Percentiles rank a stretch among this genome's conserved stretches.
Conservation (phyloP, 352 stramenopile species). For the Blastocystis hominis region DNA sequence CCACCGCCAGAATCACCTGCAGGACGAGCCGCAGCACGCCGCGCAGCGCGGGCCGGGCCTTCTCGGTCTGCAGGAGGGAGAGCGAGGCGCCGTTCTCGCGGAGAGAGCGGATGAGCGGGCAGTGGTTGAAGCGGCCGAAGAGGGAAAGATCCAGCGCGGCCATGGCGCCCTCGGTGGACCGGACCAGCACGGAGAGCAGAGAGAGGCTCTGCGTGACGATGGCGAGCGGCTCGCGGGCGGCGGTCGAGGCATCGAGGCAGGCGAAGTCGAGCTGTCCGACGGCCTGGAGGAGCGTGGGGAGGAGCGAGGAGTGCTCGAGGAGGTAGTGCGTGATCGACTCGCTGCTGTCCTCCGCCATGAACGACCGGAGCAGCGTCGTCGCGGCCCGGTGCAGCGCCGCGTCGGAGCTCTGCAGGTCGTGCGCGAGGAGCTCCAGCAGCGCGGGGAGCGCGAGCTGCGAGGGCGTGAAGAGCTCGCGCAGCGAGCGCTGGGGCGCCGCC, state of each 20-base stretch:
- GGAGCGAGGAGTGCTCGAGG: neutral
- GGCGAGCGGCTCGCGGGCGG: neutral
- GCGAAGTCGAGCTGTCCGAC: neutral
- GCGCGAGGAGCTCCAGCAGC: neutral
- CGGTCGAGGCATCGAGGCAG: neutral
- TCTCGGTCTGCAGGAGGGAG: neutral
- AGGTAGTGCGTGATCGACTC: neutral
- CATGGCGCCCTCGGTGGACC: neutral
- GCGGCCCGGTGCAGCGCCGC: neutral
- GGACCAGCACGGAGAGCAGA: neutral
- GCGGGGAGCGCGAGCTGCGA: neutral
- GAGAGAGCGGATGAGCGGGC: neutral
- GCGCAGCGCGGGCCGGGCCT: neutral
- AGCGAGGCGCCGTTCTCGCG: neutral
- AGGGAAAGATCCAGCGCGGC: neutral
- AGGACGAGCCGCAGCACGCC: neutral
- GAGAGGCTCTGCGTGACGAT: neutral
- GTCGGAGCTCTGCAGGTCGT: neutral
- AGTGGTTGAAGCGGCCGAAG: slow-evolving; percentile 16
- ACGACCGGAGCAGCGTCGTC: neutral
- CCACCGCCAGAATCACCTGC: neutral
- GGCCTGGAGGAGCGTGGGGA: neutral
- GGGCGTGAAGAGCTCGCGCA: neutral
- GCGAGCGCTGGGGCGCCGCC: neutral
- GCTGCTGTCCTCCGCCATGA: neutral